Conservation (phyloP, 2,329 filamentous ascomycete genomes). For the Cytospora schulzeri region DNA sequence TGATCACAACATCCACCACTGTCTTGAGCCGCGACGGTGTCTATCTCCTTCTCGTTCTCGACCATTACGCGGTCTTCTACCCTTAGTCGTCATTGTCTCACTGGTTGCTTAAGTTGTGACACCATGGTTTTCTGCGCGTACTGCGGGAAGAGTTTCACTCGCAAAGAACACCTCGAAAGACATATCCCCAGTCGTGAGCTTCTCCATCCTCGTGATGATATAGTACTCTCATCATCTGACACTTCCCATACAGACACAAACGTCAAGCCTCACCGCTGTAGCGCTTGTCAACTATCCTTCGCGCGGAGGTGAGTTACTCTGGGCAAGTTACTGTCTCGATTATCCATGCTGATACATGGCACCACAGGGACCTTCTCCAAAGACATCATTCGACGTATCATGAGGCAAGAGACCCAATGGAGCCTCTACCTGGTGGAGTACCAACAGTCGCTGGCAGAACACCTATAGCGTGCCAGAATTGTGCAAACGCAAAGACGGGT, state of each 20-base stretch:
- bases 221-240: conserved; percentile 24
- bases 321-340: not conserved
- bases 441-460: conserved; percentile 46
- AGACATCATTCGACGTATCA: conserved; percentile 55
- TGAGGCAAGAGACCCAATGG: conserved; percentile 50
- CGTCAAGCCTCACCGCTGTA: conserved; percentile 55
- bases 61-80: conserved; percentile 9
- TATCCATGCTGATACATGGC: not conserved
- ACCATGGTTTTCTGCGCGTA: conserved; percentile 54
- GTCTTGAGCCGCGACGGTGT: conserved; percentile 19
- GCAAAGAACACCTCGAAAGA: conserved; percentile 59
- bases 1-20: conserved; percentile 26
- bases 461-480: conserved; percentile 53
- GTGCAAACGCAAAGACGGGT: conserved; percentile 53
- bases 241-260: conserved; percentile 48
- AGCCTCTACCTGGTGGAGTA: conserved; percentile 46
- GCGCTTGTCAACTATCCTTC: conserved; percentile 52
- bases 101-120: conserved; percentile 21
- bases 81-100: conserved; percentile 21
- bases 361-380: conserved; percentile 51
- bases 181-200: conserved; percentile 55
- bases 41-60: not conserved
- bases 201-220: not conserved
- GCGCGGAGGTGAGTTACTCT: conserved; percentile 46
- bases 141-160: conserved; percentile 56